Conservation (phyloP, 169 alveolate species). For the Cryptosporidium bovis region DNA sequence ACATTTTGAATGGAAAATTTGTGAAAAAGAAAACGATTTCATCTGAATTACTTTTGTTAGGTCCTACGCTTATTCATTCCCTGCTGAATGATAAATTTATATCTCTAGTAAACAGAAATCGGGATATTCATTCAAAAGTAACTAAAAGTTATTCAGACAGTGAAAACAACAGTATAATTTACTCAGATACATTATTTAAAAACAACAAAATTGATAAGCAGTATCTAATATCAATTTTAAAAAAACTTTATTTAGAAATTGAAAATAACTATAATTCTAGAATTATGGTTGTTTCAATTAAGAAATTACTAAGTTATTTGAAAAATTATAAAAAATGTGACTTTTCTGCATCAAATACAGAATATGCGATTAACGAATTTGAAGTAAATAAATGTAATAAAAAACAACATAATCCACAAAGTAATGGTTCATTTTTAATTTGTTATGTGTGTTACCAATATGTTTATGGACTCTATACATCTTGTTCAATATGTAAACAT, state of each 20-base stretch:
- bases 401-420: neutral
- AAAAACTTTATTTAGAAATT: slow-evolving; percentile 32
- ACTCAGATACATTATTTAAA: neutral
- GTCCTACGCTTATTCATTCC: slow-evolving; percentile 26
- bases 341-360: neutral
- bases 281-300: slow-evolving; percentile 21
- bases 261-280: slow-evolving; percentile 37
- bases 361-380: neutral
- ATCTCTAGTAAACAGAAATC: neutral
- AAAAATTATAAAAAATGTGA: neutral
- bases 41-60: neutral
- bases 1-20: no score
- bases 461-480: slow-evolving; percentile 58
- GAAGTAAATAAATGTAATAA: neutral
- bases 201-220: slow-evolving; percentile 8
- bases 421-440: neutral
- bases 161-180: no score
- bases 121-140: neutral
- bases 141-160: no score
- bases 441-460: slow-evolving; percentile 37
- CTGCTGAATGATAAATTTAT: slow-evolving; percentile 1
- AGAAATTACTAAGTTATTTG: slow-evolving; percentile 15
- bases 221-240: neutral
- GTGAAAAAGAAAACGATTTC: neutral
- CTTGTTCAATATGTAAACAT: slow-evolving; percentile 39